These are phyloP conservation scores for Botrytis cinerea DNA, from an alignment of 2,329 filamentous ascomycete genomes.

Conservation along the genomic window DNA sequence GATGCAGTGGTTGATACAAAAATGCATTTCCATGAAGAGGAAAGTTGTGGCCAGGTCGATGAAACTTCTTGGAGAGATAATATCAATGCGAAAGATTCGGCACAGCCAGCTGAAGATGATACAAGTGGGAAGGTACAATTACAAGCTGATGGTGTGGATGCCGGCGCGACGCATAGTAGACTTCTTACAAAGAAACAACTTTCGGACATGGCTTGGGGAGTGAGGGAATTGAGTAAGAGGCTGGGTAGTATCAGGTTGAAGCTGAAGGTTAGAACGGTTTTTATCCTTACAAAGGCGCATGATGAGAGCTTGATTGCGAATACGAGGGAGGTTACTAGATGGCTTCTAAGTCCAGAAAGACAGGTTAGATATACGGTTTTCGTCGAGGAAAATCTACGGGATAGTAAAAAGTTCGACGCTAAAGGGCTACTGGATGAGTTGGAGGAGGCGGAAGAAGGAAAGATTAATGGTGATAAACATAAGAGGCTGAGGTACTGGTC, in stretches of 20 bases:
- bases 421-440: slow-evolving; percentile 66
- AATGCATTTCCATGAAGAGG: slow-evolving; percentile 11
- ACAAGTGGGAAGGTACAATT: slow-evolving; percentile 28
- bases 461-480: slow-evolving; percentile 39
- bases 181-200: slow-evolving; percentile 92
- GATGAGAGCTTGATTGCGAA: slow-evolving; percentile 77
- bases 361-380: slow-evolving; percentile 74
- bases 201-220: slow-evolving; percentile 95
- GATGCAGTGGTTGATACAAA: slow-evolving; percentile 28
- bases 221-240: slow-evolving; percentile 84
- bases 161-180: slow-evolving; percentile 54
- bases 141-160: slow-evolving; percentile 25
- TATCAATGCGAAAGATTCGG: slow-evolving; percentile 25
- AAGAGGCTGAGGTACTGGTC: slow-evolving; percentile 77
- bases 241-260: slow-evolving; percentile 81
- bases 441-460: slow-evolving; percentile 47
- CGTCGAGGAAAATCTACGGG: slow-evolving; percentile 74
- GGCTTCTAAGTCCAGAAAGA: slow-evolving; percentile 74
- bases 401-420: slow-evolving; percentile 73
- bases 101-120: slow-evolving; percentile 18
- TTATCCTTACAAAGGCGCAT: slow-evolving; percentile 89
- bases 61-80: slow-evolving; percentile 56
- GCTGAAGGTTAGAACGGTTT: slow-evolving; percentile 79
- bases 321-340: slow-evolving; percentile 74
- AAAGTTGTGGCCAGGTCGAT: slow-evolving; percentile 53